Conservation (phyloP, 2,329 filamentous ascomycete species). For the Eutypa lata region DNA sequence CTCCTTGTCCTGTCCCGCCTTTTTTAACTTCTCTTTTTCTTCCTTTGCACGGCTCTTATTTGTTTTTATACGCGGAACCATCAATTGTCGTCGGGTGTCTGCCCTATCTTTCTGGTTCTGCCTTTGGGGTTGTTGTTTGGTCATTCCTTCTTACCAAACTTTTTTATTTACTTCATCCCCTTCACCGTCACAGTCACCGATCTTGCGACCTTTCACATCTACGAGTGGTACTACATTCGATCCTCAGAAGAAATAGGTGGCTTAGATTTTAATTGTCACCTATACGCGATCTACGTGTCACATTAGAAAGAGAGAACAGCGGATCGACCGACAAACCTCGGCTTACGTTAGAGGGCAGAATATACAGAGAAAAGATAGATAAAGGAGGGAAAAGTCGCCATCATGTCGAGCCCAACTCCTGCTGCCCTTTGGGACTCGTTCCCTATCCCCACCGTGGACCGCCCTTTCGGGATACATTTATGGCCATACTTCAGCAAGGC, state of each 20-base stretch:
- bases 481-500: slow-evolving; percentile 94
- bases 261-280: no score
- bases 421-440: slow-evolving; percentile 52
- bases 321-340: background rate
- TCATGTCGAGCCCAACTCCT: slow-evolving; percentile 28
- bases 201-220: background rate
- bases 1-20: slow-evolving; percentile 13
- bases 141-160: slow-evolving; percentile 39
- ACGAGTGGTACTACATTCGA: no score
- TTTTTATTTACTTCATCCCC: slow-evolving; percentile 31
- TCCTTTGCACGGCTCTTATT: background rate
- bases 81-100: background rate
- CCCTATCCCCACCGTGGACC: slow-evolving; percentile 78
- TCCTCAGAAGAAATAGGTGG: no score
- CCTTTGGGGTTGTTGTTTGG: slow-evolving; percentile 19
- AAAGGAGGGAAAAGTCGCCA: slow-evolving; percentile 2
- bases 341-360: background rate
- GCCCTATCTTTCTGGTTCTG: slow-evolving; percentile 7
- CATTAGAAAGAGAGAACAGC: background rate
- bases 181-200: slow-evolving; percentile 1
- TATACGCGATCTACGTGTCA: no score
- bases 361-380: background rate
- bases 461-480: slow-evolving; percentile 84
- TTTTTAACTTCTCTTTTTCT: slow-evolving; percentile 14
- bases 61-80: background rate